A percentile compares a stretch with the other conserved stretches of the same genome.
Evolutionary conservation across 371 early-diverging fungal genomes (phyloP).

Genomic region (Mucor sp.): DNA sequence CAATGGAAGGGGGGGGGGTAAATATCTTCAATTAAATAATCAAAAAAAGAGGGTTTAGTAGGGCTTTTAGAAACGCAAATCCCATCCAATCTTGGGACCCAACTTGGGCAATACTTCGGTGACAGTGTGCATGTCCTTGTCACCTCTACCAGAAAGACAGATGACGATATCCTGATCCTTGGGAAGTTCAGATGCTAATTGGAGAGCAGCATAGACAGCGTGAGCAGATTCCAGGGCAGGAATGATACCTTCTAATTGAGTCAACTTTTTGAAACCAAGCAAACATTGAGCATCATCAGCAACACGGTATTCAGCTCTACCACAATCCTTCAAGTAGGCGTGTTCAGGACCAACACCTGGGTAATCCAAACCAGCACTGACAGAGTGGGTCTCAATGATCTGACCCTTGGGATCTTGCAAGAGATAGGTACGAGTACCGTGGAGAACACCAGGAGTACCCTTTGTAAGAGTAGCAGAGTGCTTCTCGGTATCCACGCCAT

Average conservation of each 20-base stretch:
- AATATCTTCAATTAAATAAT: background rate
- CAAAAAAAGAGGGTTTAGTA: background rate
- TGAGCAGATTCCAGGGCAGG: constrained; percentile 96
- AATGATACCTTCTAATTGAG: constrained; percentile 92
- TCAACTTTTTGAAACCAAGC: constrained; percentile 84
- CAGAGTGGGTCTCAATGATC: constrained; percentile 93
- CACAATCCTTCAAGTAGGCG: constrained; percentile 86
- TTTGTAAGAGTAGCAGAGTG: constrained; percentile 91
- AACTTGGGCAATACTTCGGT: constrained; percentile 88
- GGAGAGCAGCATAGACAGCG: constrained; percentile 83
- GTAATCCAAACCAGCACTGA: constrained; percentile 96
- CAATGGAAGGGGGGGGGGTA: background rate
- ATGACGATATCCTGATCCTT: constrained; percentile 85
- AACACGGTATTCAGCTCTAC: constrained; percentile 84
- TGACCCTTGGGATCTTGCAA: constrained; percentile 94
- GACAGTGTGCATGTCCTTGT: constrained; percentile 96
- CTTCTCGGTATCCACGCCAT: constrained; percentile 78
- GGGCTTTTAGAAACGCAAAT: constrained; percentile 75
- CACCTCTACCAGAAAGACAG: constrained; percentile 94
- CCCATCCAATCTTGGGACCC: constrained; percentile 95
- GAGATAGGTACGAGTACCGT: constrained; percentile 93
- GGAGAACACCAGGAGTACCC: constrained; percentile 94
- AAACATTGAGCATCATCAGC: constrained; percentile 88
- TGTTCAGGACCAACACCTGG: constrained; percentile 98
- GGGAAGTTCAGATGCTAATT: constrained; percentile 77